Conservation (phyloP, 192 early-diverging fungal species). For the Backusella circina region DNA sequence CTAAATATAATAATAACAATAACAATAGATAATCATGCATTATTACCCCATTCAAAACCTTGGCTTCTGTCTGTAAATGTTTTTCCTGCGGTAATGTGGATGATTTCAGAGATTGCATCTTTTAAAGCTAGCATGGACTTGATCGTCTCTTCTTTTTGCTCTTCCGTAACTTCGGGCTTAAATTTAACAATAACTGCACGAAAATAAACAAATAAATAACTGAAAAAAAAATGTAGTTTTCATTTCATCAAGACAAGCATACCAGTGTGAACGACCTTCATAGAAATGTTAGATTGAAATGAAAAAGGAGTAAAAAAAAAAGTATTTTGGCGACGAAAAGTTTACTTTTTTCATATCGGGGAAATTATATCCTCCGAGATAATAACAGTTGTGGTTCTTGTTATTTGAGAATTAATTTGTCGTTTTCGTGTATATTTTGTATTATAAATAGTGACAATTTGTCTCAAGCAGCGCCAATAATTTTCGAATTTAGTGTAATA, state of each 20-base stretch:
- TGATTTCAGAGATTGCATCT: slow-evolving; percentile 23
- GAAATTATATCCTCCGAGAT: not conserved
- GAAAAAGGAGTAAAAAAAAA: not conserved
- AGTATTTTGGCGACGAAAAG: not conserved
- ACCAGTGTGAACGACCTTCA: not conserved
- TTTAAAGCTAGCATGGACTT: slow-evolving; percentile 23
- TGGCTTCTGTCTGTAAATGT: slow-evolving; percentile 29
- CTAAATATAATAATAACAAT: not conserved
- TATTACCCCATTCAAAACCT: slow-evolving; percentile 30
- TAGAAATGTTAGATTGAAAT: not conserved
- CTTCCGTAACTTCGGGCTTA: slow-evolving; percentile 19
- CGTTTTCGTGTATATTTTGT: too few species aligned
- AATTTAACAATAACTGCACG: slow-evolving; percentile 31
- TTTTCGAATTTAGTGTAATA: too few species aligned
- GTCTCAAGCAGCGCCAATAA: too few species aligned
- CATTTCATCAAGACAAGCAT: not conserved
- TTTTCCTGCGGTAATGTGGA: slow-evolving; percentile 22
- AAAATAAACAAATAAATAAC: not conserved
- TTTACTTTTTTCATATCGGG: not conserved
- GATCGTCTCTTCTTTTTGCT: slow-evolving; percentile 10
- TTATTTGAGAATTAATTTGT: too few species aligned
- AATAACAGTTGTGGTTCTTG: not conserved
- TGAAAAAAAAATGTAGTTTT: not conserved
- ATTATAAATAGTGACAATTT: too few species aligned
- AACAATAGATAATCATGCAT: not conserved